phyloP scores from a whole-genome alignment of 2,329 filamentous ascomycete genomes.

The Intubia oerlemansii region DNA sequence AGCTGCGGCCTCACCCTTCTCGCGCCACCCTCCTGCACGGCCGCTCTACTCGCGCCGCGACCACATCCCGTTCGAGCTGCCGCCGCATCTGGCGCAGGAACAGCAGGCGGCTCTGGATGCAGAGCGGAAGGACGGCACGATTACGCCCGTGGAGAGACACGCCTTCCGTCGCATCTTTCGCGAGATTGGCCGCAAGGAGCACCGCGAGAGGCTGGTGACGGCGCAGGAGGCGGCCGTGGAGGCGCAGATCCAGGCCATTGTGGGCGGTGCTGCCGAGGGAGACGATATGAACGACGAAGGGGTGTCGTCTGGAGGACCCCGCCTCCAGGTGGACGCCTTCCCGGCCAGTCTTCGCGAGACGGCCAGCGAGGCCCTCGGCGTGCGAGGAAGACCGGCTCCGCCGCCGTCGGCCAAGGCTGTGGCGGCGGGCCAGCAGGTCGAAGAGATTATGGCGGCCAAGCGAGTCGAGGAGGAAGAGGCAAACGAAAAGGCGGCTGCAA shows the following conservation, averaged over 20 bases:
- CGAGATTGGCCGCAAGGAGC: slow-evolving; percentile 19
- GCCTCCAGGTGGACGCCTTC: slow-evolving; percentile 17
- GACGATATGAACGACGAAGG: too few relatives aligned
- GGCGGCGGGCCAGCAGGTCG: not conserved
- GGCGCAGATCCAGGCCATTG: not conserved
- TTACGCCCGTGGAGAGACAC: slow-evolving; percentile 30
- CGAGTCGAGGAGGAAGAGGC: not conserved
- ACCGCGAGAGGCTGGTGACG: not conserved
- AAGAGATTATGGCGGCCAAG: not conserved
- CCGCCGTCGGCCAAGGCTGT: not conserved
- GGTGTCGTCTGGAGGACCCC: too few relatives aligned
- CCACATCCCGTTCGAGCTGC: slow-evolving; percentile 30
- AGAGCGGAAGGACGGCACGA: slow-evolving; percentile 19
- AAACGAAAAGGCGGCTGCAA: slow-evolving; percentile 11
- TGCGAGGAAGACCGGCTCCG: slow-evolving; percentile 9
- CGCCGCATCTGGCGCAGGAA: slow-evolving; percentile 14
- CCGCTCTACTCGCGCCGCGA: too few relatives aligned
- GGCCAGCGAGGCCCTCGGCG: slow-evolving; percentile 17
- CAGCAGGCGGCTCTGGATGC: slow-evolving; percentile 2
- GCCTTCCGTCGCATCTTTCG: slow-evolving; percentile 34
- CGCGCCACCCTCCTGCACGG: not conserved
- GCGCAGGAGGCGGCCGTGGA: not conserved
- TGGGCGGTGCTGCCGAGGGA: not conserved
- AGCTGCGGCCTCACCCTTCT: too few relatives aligned
- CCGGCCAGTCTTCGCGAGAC: slow-evolving; percentile 19